Evolutionary conservation across 176 grass and related monocot species (phyloP).

Genomic region (Oryza meridionalis): DNA sequence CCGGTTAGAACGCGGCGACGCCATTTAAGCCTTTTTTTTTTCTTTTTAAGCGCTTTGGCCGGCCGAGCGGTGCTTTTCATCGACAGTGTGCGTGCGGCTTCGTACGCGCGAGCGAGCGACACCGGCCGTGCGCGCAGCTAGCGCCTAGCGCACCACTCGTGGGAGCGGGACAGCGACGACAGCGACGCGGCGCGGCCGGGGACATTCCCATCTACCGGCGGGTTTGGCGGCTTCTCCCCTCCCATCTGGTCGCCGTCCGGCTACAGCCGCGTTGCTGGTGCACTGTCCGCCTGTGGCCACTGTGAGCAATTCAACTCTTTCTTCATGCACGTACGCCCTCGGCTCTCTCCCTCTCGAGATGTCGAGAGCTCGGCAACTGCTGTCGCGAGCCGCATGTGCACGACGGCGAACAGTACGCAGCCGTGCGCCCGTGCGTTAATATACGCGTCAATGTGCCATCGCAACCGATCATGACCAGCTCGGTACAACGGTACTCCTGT

Average conservation of each 20-base stretch:
- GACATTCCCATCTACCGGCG: conserved; percentile 44
- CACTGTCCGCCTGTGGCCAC: conserved; percentile 25
- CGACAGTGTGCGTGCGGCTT: not conserved
- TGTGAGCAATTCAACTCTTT: conserved; percentile 39
- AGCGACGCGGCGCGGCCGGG: conserved; percentile 14
- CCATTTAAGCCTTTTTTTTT: not conserved
- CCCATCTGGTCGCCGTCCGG: conserved; percentile 28
- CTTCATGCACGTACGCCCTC: conserved; percentile 15
- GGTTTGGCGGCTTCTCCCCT: conserved; percentile 2
- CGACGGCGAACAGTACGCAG: conserved; percentile 30
- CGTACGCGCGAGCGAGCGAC: not conserved
- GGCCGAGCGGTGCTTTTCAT: not conserved
- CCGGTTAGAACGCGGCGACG: conserved; percentile 18
- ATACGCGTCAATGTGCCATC: too few species aligned
- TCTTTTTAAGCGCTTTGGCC: not conserved
- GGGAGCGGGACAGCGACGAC: conserved; percentile 54
- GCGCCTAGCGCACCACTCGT: not conserved
- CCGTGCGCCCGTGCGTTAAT: not conserved
- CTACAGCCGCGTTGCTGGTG: conserved; percentile 33
- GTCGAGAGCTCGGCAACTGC: conserved; percentile 20
- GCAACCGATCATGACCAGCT: not conserved
- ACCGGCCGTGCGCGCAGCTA: not conserved
- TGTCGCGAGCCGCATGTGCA: conserved; percentile 39
- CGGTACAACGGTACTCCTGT: not conserved
- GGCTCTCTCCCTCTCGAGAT: not conserved